These are phyloP conservation scores for Suillus decipiens DNA, from an alignment of 768 basidiomycete species.

Conservation along the genomic window DNA sequence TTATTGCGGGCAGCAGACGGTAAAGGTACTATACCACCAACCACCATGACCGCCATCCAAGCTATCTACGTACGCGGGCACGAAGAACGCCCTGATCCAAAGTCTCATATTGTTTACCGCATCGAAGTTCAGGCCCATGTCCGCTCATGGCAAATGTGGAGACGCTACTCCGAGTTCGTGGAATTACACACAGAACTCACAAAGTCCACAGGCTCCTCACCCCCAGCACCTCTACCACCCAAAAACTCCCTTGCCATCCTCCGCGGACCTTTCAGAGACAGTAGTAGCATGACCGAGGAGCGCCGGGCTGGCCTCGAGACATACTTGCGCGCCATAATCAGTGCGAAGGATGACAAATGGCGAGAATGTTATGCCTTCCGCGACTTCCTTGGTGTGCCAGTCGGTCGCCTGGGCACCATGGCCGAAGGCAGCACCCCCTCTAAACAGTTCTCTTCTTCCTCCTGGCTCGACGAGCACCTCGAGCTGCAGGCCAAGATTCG, in stretches of 20 bases:
- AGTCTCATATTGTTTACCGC: constrained; percentile 78
- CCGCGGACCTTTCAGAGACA: constrained; percentile 48
- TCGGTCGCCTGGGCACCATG: constrained; percentile 49
- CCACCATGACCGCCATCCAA: constrained; percentile 71
- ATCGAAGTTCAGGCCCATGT: constrained; percentile 87
- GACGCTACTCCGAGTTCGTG: constrained; percentile 93
- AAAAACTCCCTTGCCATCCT: constrained; percentile 79
- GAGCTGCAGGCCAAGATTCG: constrained; percentile 77
- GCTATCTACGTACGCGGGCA: constrained; percentile 68
- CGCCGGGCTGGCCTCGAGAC: constrained; percentile 74
- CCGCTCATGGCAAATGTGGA: constrained; percentile 91
- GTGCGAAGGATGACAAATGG: constrained; percentile 82
- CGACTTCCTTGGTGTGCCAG: constrained; percentile 85
- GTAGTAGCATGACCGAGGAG: constrained; percentile 72
- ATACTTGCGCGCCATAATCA: constrained; percentile 86
- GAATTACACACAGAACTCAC: constrained; percentile 82
- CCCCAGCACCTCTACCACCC: constrained; percentile 79
- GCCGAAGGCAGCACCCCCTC: constrained; percentile 32
- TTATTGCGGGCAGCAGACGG: background rate
- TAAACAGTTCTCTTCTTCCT: constrained; percentile 66
- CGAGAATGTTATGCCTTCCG: constrained; percentile 76
- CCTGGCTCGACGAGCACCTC: constrained; percentile 90
- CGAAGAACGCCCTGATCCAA: constrained; percentile 70
- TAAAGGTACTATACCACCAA: constrained; percentile 4
- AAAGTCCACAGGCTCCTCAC: constrained; percentile 76